Evolutionary conservation across 805 yeast genomes (phyloP).

Genomic region (Ogataea allantospora): DNA sequence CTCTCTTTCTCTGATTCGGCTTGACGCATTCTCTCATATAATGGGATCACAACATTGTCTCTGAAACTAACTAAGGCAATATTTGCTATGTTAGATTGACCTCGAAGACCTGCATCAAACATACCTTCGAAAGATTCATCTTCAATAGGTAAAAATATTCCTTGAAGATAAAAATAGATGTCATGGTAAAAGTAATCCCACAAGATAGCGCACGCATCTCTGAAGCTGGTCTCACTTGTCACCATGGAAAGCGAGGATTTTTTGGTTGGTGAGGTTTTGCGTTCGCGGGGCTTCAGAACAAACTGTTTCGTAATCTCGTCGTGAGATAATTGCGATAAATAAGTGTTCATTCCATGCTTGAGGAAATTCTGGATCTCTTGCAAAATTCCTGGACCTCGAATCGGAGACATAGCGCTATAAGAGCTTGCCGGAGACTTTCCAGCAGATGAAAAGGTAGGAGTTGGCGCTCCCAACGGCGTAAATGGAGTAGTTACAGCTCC

Average conservation of each 20-base stretch:
- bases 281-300: slow-evolving; percentile 25
- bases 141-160: slow-evolving; percentile 60
- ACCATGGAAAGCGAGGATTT: slow-evolving; percentile 33
- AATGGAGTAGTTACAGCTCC: slow-evolving; percentile 7
- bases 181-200: slow-evolving; percentile 61
- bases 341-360: slow-evolving; percentile 38
- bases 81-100: slow-evolving; percentile 34
- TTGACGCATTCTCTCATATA: slow-evolving; percentile 42
- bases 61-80: slow-evolving; percentile 47
- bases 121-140: slow-evolving; percentile 28
- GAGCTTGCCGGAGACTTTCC: slow-evolving; percentile 22
- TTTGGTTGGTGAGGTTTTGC: slow-evolving; percentile 3
- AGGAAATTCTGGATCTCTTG: slow-evolving; percentile 47
- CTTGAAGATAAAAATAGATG: slow-evolving; percentile 56
- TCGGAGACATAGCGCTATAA: slow-evolving; percentile 18
- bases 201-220: slow-evolving; percentile 40
- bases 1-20: slow-evolving; percentile 26
- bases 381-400: slow-evolving; percentile 35
- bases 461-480: slow-evolving; percentile 25
- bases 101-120: not conserved
- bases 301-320: slow-evolving; percentile 31
- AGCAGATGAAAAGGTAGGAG: slow-evolving; percentile 22
- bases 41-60: slow-evolving; percentile 52
- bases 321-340: slow-evolving; percentile 25
- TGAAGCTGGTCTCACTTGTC: slow-evolving; percentile 22